Conservation (phyloP, 2,329 filamentous ascomycete genomes). For the Truncatella angustata region DNA sequence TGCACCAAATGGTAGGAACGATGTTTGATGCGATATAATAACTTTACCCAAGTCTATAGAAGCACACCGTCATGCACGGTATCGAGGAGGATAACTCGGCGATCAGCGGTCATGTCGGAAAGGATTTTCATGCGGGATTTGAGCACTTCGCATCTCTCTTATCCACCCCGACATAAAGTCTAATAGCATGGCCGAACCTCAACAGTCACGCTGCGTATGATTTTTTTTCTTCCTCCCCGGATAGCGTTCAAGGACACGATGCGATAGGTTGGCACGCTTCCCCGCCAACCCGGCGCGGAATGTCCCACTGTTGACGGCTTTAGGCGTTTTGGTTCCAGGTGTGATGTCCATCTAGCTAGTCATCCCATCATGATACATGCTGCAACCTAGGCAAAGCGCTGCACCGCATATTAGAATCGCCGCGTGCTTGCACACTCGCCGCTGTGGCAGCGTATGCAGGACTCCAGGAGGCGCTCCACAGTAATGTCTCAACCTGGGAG, state of each 20-base stretch:
- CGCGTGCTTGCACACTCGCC: not conserved
- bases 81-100: not conserved
- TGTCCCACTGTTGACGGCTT: not conserved
- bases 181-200: not conserved
- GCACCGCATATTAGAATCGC: not conserved
- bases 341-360: not conserved
- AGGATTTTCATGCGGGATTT: conserved; percentile 2
- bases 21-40: not conserved
- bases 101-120: conserved; percentile 1
- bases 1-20: not conserved
- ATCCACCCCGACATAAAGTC: not conserved
- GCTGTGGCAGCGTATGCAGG: conserved; percentile 6
- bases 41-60: not conserved
- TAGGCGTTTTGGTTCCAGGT: not conserved
- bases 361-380: not conserved
- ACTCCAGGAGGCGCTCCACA: conserved; percentile 10
- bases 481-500: conserved; percentile 10
- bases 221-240: not conserved
- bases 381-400: not conserved
- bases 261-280: not conserved
- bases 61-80: not conserved
- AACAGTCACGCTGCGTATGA: not conserved
- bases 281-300: not conserved
- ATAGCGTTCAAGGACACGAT: conserved; percentile 1
- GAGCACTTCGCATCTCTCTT: not conserved